Base-by-base conservation (phyloP, 192 early-diverging fungal species). In the Oehlia diaphana region DNA sequence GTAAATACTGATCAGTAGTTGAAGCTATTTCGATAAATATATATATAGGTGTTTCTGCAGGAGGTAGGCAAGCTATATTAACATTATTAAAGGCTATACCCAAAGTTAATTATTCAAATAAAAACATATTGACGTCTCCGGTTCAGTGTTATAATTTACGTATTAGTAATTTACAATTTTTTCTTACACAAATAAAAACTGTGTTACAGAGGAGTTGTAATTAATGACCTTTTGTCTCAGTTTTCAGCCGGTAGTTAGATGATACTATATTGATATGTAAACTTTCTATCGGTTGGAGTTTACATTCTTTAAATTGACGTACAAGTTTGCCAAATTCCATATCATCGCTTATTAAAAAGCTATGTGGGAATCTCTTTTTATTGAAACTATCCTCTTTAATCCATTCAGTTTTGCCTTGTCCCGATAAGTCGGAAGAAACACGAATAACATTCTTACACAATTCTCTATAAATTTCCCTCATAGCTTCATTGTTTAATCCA, bases 21-120 rank as follows among this genome's bases (percentile, higher is more conserved):
- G 80, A 81, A 21, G 74, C 74, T 23, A 81, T 26, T 58, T 81
- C 80, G 16, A 81, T 77, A 49, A 62, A 81, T 31, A 75, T 23
- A 33, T 8, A 10, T 2, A 14, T 76, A 33, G 21, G 13, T 6
- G 39, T 6, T 50, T 26, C 19, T 49, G 39, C 21, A 9, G 0
- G 2, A 21, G 47, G 23, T 21, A 28, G 12, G 5, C 44, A 72
- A 72, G 71, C 47, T 47, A 14, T n/a, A 5, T 21, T 12, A 1
- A 5, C 44, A 72, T 37, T 49, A 9, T 44, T 44, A 0, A 12
- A 26, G 23, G 13, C 23, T 19, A 39, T 49, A 8, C 23, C 12
- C 19, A 49, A 26, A 19, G 13, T 39, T 28, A 37, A 72, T 49
- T 19, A 21, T 42, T 39, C 16, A 72, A 74, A 78, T 35, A 49